phyloP scores from a whole-genome alignment of 306 rosid genomes.

The Glycyrrhiza uralensis region DNA sequence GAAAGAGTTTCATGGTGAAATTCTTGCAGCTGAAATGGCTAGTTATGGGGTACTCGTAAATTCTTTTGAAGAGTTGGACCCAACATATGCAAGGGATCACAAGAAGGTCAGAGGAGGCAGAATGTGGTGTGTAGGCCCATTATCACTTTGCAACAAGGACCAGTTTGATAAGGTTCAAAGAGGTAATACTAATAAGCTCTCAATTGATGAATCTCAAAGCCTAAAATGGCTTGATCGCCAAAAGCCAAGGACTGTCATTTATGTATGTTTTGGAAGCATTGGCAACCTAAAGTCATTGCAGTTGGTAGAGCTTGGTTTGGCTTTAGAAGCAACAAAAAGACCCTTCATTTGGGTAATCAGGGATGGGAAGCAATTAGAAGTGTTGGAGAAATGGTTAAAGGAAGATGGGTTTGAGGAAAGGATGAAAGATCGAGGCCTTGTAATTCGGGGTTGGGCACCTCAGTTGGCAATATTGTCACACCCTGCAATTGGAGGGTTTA shows the following conservation, averaged over 20 bases:
- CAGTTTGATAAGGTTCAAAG: conserved; percentile 48
- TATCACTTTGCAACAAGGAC: conserved; percentile 36
- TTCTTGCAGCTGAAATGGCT: conserved; percentile 33
- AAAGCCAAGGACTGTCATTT: conserved; percentile 37
- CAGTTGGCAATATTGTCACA: conserved; percentile 49
- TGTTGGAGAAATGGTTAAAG: conserved; percentile 34
- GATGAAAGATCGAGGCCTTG: conserved; percentile 23
- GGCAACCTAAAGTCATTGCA: conserved; percentile 24
- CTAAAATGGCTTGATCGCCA: conserved; percentile 51
- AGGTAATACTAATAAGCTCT: conserved; percentile 42
- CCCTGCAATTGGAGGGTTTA: conserved; percentile 47
- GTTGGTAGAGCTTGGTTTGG: conserved; percentile 42
- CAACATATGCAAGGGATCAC: conserved; percentile 34
- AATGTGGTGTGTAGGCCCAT: conserved; percentile 60
- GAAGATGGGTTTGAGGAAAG: conserved; percentile 43
- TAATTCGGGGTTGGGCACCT: conserved; percentile 65
- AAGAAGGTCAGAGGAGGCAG: conserved; percentile 34
- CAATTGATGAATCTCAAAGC: conserved; percentile 29
- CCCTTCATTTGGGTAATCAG: conserved; percentile 59
- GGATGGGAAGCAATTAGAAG: conserved; percentile 23
- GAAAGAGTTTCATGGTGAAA: background rate
- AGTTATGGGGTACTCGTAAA: conserved; percentile 44
- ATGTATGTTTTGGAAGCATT: conserved; percentile 59
- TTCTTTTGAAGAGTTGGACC: conserved; percentile 64
- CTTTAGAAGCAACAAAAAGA: conserved; percentile 47